phyloP scores from a whole-genome alignment of 2,329 filamentous ascomycete genomes.

The Colletotrichum lini region DNA sequence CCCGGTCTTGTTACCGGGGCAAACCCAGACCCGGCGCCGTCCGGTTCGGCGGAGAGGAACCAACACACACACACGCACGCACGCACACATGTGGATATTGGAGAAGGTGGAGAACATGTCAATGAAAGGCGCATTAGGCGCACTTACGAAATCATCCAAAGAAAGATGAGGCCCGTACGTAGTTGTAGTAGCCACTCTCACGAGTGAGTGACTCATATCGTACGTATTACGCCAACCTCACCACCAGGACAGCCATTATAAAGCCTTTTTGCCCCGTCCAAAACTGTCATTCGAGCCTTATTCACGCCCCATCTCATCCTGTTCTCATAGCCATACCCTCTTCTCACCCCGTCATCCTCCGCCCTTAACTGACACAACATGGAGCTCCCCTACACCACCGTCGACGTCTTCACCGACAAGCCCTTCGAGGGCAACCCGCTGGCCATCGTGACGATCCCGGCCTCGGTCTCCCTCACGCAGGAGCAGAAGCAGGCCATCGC shows the following conservation, averaged over 20 bases:
- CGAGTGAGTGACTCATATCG: slow-evolving; percentile 1
- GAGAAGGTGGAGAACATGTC: slow-evolving; percentile 4
- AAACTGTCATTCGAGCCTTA: slow-evolving; percentile 7
- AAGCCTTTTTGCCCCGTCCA: no score
- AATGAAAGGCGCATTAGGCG: slow-evolving; percentile 20
- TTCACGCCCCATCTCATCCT: neutral
- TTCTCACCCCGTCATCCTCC: no score
- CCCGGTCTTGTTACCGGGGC: neutral
- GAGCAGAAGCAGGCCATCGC: slow-evolving; percentile 71
- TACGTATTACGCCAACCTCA: no score
- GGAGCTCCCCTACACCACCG: slow-evolving; percentile 65
- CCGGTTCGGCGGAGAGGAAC: neutral
- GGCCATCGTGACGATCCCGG: slow-evolving; percentile 69
- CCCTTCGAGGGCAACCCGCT: slow-evolving; percentile 72
- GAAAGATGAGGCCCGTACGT: neutral
- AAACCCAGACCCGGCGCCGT: neutral
- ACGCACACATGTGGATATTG: no score
- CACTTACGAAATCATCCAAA: neutral
- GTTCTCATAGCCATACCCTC: no score
- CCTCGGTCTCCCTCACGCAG: slow-evolving; percentile 60
- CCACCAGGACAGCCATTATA: neutral
- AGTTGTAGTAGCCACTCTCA: no score
- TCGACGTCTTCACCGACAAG: slow-evolving; percentile 71
- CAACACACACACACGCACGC: no score
- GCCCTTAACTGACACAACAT: slow-evolving; percentile 42